Evolutionary conservation across 2,329 filamentous ascomycete genomes (phyloP).

Genomic region (Claviceps maximensis): DNA sequence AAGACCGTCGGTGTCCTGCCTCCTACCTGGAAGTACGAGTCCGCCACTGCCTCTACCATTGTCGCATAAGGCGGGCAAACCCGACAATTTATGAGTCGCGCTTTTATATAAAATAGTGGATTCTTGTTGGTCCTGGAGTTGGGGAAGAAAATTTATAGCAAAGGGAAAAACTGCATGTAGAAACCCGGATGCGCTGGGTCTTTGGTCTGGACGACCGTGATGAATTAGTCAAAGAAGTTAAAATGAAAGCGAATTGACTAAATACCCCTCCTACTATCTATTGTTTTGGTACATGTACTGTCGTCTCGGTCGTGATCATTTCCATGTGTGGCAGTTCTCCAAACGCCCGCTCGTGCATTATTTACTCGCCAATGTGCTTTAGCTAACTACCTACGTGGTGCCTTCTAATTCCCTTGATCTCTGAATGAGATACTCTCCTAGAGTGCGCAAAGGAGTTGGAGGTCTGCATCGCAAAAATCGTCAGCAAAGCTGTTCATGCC

Average conservation of each 20-base stretch:
- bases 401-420: slow-evolving; percentile 52
- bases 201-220: slow-evolving; percentile 19
- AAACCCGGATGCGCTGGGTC: slow-evolving; percentile 29
- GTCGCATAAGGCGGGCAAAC: slow-evolving; percentile 54
- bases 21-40: slow-evolving; percentile 99
- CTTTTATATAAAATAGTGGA: slow-evolving; percentile 12
- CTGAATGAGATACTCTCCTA: slow-evolving; percentile 59
- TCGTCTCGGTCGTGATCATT: not conserved
- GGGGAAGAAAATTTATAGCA: slow-evolving; percentile 24
- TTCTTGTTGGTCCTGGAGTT: slow-evolving; percentile 31
- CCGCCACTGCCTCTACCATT: slow-evolving; percentile 85
- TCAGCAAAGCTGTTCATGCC: not conserved
- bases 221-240: slow-evolving; percentile 18
- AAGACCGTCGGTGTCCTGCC: slow-evolving; percentile 79
- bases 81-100: not conserved
- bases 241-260: slow-evolving; percentile 19
- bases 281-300: not conserved
- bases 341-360: slow-evolving; percentile 5
- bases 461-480: slow-evolving; percentile 32
- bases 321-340: not conserved
- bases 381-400: not conserved
- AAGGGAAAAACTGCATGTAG: slow-evolving; percentile 31
- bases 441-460: slow-evolving; percentile 50
- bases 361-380: not conserved
- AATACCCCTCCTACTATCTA: not conserved